These are phyloP conservation scores for Alloascoidea hylecoeti DNA, from an alignment of 805 yeast genomes.

Conservation along the genomic window DNA sequence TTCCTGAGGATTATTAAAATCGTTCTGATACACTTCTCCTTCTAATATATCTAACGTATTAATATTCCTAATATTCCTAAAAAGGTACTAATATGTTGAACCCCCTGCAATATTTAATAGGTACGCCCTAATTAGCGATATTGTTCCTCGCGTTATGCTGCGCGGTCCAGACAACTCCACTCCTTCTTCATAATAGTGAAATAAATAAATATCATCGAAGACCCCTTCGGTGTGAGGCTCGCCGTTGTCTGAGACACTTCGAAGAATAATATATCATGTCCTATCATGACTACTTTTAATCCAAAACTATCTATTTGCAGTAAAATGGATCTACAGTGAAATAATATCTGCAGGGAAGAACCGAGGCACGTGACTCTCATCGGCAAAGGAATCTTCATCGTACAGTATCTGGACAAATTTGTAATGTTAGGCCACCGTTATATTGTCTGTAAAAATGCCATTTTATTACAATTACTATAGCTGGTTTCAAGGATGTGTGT, in stretches of 20 bases:
- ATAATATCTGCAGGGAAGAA: not conserved
- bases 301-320: not conserved
- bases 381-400: too few species aligned
- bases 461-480: too few species aligned
- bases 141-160: constrained; percentile 1
- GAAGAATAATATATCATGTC: not conserved
- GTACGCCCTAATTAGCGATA: not conserved
- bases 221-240: too few species aligned
- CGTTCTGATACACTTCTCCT: not conserved
- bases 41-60: too few species aligned
- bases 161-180: constrained; percentile 1
- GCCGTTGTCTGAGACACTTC: too few species aligned
- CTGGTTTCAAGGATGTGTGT: too few species aligned
- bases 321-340: not conserved
- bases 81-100: too few species aligned
- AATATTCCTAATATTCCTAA: too few species aligned
- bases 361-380: too few species aligned
- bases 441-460: too few species aligned
- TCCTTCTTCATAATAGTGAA: not conserved
- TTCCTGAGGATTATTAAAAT: not conserved
- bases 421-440: too few species aligned
- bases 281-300: not conserved
- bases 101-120: not conserved
- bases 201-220: not conserved
- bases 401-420: too few species aligned